Conservation (phyloP, 2,329 filamentous ascomycete species). For the Phyllosticta paracitricarpa region DNA sequence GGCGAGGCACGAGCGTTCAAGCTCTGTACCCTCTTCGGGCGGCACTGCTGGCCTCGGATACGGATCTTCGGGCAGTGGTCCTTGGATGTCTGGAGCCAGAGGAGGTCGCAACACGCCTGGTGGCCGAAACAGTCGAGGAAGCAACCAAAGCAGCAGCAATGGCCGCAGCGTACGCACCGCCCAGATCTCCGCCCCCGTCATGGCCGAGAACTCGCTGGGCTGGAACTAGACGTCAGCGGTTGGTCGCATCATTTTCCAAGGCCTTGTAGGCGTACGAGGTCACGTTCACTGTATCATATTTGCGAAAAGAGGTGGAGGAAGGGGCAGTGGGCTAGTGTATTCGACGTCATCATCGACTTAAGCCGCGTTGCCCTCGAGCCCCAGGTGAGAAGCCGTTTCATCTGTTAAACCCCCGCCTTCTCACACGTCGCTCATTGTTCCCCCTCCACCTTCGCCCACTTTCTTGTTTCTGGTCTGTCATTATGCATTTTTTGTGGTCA, state of each 20-base stretch:
- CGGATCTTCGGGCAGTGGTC: conserved; percentile 32
- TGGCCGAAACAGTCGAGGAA: conserved; percentile 34
- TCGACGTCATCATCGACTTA: neutral
- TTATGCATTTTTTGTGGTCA: conserved; percentile 16
- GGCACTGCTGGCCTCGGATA: conserved; percentile 35
- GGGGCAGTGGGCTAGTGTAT: neutral
- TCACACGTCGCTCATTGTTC: conserved; percentile 5
- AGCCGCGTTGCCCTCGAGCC: neutral
- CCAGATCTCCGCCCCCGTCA: conserved; percentile 80
- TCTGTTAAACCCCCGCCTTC: neutral
- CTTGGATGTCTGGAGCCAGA: conserved; percentile 38
- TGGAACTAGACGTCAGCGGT: conserved; percentile 58
- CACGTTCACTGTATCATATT: conserved; percentile 24
- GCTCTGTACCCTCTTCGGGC: conserved; percentile 65
- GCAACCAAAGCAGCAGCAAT: conserved; percentile 53
- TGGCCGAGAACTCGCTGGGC: conserved; percentile 87
- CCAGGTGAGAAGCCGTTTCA: neutral
- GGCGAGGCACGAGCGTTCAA: conserved; percentile 64
- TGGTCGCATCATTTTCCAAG: neutral
- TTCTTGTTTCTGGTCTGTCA: conserved; percentile 27
- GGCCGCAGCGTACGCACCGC: conserved; percentile 54
- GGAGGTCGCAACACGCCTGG: conserved; percentile 13
- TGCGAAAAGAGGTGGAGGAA: neutral
- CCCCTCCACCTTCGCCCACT: conserved; percentile 13
- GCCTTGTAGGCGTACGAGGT: conserved; percentile 12